phyloP scores from a whole-genome alignment of 2,329 filamentous ascomycete species.

The Ophiosphaerella korrae region DNA sequence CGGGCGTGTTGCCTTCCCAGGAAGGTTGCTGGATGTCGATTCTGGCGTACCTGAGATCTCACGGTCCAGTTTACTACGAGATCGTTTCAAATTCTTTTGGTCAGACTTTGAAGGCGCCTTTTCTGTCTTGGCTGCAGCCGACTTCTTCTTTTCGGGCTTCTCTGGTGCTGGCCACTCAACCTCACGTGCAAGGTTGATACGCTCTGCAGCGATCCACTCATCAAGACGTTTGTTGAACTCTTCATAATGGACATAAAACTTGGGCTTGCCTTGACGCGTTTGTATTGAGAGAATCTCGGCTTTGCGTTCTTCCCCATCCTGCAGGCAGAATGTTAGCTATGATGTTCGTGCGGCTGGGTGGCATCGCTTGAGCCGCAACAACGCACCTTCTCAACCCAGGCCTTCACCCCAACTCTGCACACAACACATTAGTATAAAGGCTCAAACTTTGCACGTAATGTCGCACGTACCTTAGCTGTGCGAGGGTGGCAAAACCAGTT shows the following conservation, averaged over 20 bases:
- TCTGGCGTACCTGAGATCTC: conserved; percentile 63
- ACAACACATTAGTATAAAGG: conserved; percentile 36
- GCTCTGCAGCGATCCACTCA: conserved; percentile 84
- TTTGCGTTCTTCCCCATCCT: conserved; percentile 83
- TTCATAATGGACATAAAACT: conserved; percentile 96
- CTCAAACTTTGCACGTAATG: conserved; percentile 27
- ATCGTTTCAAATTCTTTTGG: conserved; percentile 53
- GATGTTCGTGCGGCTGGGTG: conserved; percentile 14
- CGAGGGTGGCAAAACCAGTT: conserved; percentile 82
- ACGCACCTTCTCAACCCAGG: conserved; percentile 71
- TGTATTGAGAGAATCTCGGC: conserved; percentile 96
- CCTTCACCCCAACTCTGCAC: conserved; percentile 67
- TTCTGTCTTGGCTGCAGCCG: conserved; percentile 53
- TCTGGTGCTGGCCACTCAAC: conserved; percentile 97
- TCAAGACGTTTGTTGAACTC: conserved; percentile 92
- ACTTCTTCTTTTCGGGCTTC: conserved; percentile 85
- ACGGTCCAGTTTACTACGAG: conserved; percentile 54
- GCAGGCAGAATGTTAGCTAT: conserved; percentile 24
- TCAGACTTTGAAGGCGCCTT: conserved; percentile 52
- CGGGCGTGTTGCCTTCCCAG: conserved; percentile 53
- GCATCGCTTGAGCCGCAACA: conserved; percentile 8
- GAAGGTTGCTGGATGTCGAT: conserved; percentile 56
- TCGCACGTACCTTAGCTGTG: conserved; percentile 73
- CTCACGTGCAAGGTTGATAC: conserved; percentile 86
- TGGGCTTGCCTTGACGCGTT: conserved; percentile 83